Percentiles rank a stretch among this genome's conserved stretches.
Conservation (phyloP, 2,329 filamentous ascomycete species). For the Podosphaera aphanis region DNA sequence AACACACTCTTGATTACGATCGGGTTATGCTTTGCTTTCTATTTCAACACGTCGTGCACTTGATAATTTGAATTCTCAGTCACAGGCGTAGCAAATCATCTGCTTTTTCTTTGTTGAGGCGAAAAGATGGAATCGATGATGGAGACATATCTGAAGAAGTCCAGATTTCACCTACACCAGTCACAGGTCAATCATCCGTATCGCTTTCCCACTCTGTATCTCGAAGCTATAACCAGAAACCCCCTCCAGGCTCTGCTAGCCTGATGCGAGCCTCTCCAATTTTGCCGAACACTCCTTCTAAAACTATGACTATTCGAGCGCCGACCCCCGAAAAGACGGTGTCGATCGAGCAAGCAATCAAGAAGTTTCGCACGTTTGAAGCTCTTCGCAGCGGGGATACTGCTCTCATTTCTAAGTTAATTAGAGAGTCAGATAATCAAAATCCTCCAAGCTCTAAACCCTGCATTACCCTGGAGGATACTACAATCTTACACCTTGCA, state of each 20-base stretch:
- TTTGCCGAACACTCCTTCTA: constrained; percentile 5
- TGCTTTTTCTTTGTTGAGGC: constrained; percentile 28
- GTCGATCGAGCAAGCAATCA: constrained; percentile 76
- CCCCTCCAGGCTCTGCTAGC: constrained; percentile 12
- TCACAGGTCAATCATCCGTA: constrained; percentile 7
- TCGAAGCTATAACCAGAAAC: constrained; percentile 10
- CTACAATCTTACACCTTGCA: constrained; percentile 74
- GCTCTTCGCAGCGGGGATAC: constrained; percentile 78
- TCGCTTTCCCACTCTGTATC: constrained; percentile 9
- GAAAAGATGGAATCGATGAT: constrained; percentile 19
- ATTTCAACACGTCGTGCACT: not conserved
- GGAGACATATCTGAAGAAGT: constrained; percentile 14
- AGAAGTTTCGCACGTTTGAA: constrained; percentile 86
- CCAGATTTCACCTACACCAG: constrained; percentile 9
- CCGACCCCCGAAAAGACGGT: constrained; percentile 13
- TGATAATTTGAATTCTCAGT: constrained; percentile 9
- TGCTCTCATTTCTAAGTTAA: constrained; percentile 65
- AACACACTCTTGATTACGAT: not conserved
- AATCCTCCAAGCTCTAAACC: constrained; percentile 22
- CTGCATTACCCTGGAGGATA: constrained; percentile 42
- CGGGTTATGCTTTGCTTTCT: not conserved
- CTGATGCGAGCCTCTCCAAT: constrained; percentile 13
- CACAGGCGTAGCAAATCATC: constrained; percentile 30
- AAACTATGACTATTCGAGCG: constrained; percentile 4
- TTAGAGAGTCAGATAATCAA: constrained; percentile 33